Evolutionary conservation across 495 filamentous ascomycete species (phyloP), one percentile per base, ranked within the genome.

Genomic region (Friedmanniomyces simplex): DNA sequence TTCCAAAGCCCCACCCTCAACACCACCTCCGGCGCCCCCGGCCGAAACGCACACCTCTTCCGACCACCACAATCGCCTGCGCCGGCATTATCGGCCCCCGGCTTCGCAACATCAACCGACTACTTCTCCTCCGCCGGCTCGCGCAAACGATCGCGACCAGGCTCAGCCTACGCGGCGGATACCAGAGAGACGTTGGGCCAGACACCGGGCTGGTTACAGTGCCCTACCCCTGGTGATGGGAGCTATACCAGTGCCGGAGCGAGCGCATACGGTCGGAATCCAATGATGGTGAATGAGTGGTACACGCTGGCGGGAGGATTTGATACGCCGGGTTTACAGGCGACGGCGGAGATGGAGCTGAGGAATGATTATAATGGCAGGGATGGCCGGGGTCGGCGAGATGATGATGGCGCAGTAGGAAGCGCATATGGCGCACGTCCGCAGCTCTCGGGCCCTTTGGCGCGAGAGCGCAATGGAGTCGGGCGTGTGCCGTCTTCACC

Each of bases 51-150:
- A 4, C 77, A 79, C 54, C 70, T 90, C 63, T 90, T 89, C 67
- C 85, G 82, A 57, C 79, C 84, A 1, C 86, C 87, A 4, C 68
- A 72, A n/a, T 81, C 85, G 16, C 77, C 81, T 5, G 82, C 83
- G 3, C 73, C 80, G 1, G 80, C 82, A 8, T 79, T 74, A 25
- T 82, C 71, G 21, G 82, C 76, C 42, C 60, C 80, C 61, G 37
- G 22, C 11, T 18, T 24, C 56, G 36, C 63, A 57, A 48, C 41
- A 48, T 53, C 20, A 51, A 55, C 34, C 37, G 52, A 52, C 45
- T 71, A 67, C 58, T 66, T 68, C 59, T 55, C n/a, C n/a, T n/a
- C 55, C 54, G 72, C 68, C 45, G 62, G 32, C 28, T 46, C 50
- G 26, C 56, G 56, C 12, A 48, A 54, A 46, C 26, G 41, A 28